phyloP scores from a whole-genome alignment of 1,284 basidiomycete genomes.

The Ganoderma multipileum region DNA sequence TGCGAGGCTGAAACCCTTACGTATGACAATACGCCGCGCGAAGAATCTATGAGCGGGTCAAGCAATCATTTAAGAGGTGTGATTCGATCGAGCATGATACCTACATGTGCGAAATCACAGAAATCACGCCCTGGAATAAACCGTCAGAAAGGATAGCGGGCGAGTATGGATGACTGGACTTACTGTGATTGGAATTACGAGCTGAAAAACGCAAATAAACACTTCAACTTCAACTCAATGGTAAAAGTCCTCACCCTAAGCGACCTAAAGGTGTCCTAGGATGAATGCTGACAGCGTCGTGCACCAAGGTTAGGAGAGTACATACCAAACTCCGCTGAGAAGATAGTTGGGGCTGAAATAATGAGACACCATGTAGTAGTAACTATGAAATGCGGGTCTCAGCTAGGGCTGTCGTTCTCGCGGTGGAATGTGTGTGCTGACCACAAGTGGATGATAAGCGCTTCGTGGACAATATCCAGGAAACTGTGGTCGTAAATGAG shows the following conservation, averaged over 20 bases:
- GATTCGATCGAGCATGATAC: no score
- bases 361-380: neutral
- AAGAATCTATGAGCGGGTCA: neutral
- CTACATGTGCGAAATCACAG: neutral
- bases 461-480: neutral
- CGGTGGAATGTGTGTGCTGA: neutral
- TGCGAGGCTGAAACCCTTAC: neutral
- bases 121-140: neutral
- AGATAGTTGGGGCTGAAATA: neutral
- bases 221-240: neutral
- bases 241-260: neutral
- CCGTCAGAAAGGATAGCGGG: neutral
- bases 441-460: neutral
- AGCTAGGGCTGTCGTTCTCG: neutral
- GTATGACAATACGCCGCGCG: neutral
- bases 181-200: neutral
- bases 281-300: neutral
- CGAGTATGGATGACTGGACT: no score
- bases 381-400: neutral
- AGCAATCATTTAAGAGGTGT: neutral
- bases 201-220: neutral
- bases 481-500: neutral
- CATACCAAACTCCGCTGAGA: neutral
- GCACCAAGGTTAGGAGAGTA: neutral
- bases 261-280: neutral